Evolutionary conservation across 148 eudicot genomes (phyloP), one percentile per base, ranked within the genome.

Genomic region (Vaccinium myrtillus): DNA sequence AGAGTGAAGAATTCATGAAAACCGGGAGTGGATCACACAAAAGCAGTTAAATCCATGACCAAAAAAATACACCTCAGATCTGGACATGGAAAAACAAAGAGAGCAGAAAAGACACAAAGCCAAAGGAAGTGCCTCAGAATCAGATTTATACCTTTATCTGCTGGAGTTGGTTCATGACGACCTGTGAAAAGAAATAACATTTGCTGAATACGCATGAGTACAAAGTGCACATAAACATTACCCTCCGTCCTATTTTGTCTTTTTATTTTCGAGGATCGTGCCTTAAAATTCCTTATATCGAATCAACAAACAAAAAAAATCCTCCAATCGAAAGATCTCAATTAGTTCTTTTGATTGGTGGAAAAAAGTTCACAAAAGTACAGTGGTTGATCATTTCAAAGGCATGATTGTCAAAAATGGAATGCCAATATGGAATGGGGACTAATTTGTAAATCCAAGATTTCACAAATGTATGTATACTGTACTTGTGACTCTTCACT

Each of bases 401-500:
- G 74, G 74, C 74, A 69, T 39, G 8, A 69, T 67, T 13, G 13
- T 13, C 30, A 14, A 67, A 23, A 16, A 69, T 69, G 15, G 74
- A 69, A 69, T 27, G 39, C 13, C 12, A 69, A 27, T 5, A 69
- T 27, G 7, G 74, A 30, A 27, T 3, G 0, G 30, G 4, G 74
- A 69, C 8, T 67, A 80, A 19, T n/a, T 46, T 48, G 46, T 43
- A 43, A 43, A 43, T 43, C 46, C 46, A 43, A 4, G 6, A 43
- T 43, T 43, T 43, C 46, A 43, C 46, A 43, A 5, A 43, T 15
- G 18, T 10, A 78, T 18, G 39, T 69, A 73, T 27, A 11, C 56
- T 36, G 32, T 90, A 95, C 99, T 98, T 91, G 91, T 59, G 93
- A 89, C 92, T 97, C 99, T 86, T 92, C 94, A 86, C 88, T 89